Conservation (phyloP, 2,329 filamentous ascomycete genomes). For the Apiospora arundinis region DNA sequence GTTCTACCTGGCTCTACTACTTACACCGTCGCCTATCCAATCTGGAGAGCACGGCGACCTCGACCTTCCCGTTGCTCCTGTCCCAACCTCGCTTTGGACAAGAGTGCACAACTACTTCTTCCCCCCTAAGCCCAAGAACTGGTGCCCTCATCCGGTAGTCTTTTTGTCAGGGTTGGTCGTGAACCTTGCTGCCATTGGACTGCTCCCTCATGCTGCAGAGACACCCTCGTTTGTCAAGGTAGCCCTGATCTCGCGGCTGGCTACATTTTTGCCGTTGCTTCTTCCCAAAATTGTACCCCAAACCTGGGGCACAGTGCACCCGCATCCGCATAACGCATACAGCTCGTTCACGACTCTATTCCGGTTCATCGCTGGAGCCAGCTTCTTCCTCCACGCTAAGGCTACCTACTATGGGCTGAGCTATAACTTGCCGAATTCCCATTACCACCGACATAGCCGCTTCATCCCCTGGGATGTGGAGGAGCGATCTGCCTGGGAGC, state of each 20-base stretch:
- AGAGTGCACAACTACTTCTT: constrained; percentile 40
- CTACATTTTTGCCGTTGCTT: constrained; percentile 54
- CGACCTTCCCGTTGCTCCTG: constrained; percentile 35
- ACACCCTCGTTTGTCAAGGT: constrained; percentile 47
- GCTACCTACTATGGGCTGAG: constrained; percentile 50
- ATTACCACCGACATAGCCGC: constrained; percentile 56
- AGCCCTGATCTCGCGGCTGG: constrained; percentile 40
- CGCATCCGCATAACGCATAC: constrained; percentile 46
- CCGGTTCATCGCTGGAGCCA: constrained; percentile 50
- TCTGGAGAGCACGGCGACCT: constrained; percentile 33
- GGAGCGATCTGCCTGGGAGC: constrained; percentile 51
- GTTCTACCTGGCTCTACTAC: constrained; percentile 65
- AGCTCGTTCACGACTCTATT: constrained; percentile 54
- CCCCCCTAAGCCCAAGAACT: constrained; percentile 50
- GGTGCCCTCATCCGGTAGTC: constrained; percentile 47
- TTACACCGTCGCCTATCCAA: constrained; percentile 58
- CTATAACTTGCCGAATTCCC: constrained; percentile 53
- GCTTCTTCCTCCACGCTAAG: constrained; percentile 52
- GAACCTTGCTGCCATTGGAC: constrained; percentile 44
- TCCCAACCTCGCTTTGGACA: constrained; percentile 39
- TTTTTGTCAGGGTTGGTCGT: constrained; percentile 42
- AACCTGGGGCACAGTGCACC: constrained; percentile 54
- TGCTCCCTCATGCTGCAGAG: constrained; percentile 48
- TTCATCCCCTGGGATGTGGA: constrained; percentile 53
- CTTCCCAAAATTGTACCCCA: constrained; percentile 54